Evolutionary conservation across 2,329 filamentous ascomycete genomes (phyloP), one percentile per base, ranked within the genome.

Genomic region (Dendrostoma leiphaemia): DNA sequence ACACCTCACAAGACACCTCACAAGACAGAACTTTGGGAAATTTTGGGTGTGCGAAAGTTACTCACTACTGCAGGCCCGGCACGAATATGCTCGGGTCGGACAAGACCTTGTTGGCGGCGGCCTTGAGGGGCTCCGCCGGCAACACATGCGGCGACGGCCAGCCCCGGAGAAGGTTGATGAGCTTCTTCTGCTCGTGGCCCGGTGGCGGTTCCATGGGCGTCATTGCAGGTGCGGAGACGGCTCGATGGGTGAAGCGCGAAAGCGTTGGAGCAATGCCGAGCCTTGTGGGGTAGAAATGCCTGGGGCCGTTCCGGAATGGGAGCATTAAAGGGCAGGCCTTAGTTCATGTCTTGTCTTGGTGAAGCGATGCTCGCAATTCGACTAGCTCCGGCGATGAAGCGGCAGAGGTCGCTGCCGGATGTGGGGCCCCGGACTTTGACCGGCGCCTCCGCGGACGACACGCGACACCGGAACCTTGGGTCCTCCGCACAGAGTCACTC

Each of bases 131-230:
- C 4, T 75, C 67, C 2, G 81, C 79, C 6, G 91, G 89, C 9
- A 95, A 78, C 6, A 94, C 80, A 17, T 67, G 61, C 0, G 76
- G 71, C 1, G 75, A 77, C 0, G 88, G 88, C 86, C 87, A 90
- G 63, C 88, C 88, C 41, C 82, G 78, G 51, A 86, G 73, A 54
- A 89, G 75, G 64, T 89, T 88, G 65, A 89, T 87, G 19, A 71
- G 71, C 28, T 69, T 71, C 53, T 73, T 69, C 17, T 28, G 46
- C 10, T 31, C 21, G 44, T 47, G 29, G 24, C 9, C 17, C 4
- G 55, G 55, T 19, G 48, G 43, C n/a, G 37, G 44, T 23, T 55
- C 55, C 24, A 48, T 6, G 26, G 55, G 52, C 31, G 55, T 57
- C 55, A 57, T 57, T 8, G 21, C 43, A 26, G n/a, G 17, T 6